These are phyloP conservation scores for Blastobotrys arbuscula DNA, from an alignment of 1,139 yeast genomes.

Conservation along the genomic window DNA sequence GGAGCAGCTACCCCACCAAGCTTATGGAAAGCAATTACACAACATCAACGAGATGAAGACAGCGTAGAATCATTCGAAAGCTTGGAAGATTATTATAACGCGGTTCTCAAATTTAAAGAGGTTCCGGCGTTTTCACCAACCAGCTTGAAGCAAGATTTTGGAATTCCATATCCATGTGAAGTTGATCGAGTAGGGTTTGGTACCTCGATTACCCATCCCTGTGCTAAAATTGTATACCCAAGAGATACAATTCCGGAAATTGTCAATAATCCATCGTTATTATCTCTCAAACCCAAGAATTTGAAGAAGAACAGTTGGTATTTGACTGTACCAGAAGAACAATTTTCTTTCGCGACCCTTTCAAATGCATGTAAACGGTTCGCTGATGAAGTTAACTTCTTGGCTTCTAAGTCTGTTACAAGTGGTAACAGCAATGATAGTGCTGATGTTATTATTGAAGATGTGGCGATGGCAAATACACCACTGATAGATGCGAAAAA, in stretches of 20 bases:
- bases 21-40: slow-evolving; percentile 7
- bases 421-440: too few relatives aligned
- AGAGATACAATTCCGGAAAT: background rate
- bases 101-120: background rate
- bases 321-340: too few relatives aligned
- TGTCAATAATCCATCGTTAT: background rate
- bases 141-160: slow-evolving; percentile 5
- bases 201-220: slow-evolving; percentile 3
- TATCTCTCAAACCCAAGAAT: too few relatives aligned
- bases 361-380: too few relatives aligned
- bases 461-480: too few relatives aligned
- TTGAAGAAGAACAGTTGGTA: too few relatives aligned
- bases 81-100: slow-evolving; percentile 4
- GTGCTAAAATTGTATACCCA: background rate
- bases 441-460: too few relatives aligned
- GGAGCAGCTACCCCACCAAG: slow-evolving; percentile 12
- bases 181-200: slow-evolving; percentile 12
- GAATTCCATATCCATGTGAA: slow-evolving; percentile 10
- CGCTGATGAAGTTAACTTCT: too few relatives aligned
- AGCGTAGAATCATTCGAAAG: too few relatives aligned
- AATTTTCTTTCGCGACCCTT: too few relatives aligned
- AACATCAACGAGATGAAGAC: background rate
- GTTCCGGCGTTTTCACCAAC: background rate
- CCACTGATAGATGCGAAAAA: too few relatives aligned
- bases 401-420: too few relatives aligned